phyloP scores from a whole-genome alignment of 345 rosid species.

The Anacardium occidentale region DNA sequence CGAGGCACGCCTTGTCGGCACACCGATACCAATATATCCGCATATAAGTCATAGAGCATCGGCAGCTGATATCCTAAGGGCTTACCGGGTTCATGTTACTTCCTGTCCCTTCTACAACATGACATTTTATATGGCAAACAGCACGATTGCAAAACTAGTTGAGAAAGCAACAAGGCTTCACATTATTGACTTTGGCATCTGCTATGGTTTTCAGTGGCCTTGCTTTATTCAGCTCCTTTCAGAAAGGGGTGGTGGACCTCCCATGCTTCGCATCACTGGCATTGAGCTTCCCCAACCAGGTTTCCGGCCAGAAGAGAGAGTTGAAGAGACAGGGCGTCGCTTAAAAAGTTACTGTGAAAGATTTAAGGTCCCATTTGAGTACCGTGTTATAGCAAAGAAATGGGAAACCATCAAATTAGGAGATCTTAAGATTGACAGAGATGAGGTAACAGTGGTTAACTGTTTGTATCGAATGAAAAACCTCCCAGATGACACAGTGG shows the following conservation, averaged over 20 bases:
- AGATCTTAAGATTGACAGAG: conserved; percentile 52
- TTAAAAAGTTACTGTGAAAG: conserved; percentile 53
- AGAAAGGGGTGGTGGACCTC: conserved; percentile 54
- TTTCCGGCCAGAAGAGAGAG: conserved; percentile 63
- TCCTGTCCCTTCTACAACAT: conserved; percentile 52
- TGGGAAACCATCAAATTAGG: conserved; percentile 73
- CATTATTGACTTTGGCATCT: too few species aligned
- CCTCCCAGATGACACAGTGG: conserved; percentile 63
- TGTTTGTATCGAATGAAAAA: conserved; percentile 50
- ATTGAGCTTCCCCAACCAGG: conserved; percentile 83
- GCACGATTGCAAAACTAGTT: conserved; percentile 43
- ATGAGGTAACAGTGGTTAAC: conserved; percentile 59
- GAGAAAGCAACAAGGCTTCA: too few species aligned
- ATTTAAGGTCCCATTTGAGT: conserved; percentile 61
- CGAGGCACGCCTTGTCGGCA: too few species aligned
- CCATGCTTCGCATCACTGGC: conserved; percentile 65
- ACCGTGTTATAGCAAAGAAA: conserved; percentile 52
- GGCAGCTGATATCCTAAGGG: conserved; percentile 52
- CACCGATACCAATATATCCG: too few species aligned
- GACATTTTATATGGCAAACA: conserved; percentile 49
- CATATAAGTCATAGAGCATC: conserved; percentile 32
- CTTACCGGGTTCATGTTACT: conserved; percentile 43
- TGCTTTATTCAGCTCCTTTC: too few species aligned
- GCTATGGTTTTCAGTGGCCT: too few species aligned
- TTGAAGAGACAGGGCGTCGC: conserved; percentile 67